phyloP scores from a whole-genome alignment of 495 filamentous ascomycete species.

The Entonaema liquescens region DNA sequence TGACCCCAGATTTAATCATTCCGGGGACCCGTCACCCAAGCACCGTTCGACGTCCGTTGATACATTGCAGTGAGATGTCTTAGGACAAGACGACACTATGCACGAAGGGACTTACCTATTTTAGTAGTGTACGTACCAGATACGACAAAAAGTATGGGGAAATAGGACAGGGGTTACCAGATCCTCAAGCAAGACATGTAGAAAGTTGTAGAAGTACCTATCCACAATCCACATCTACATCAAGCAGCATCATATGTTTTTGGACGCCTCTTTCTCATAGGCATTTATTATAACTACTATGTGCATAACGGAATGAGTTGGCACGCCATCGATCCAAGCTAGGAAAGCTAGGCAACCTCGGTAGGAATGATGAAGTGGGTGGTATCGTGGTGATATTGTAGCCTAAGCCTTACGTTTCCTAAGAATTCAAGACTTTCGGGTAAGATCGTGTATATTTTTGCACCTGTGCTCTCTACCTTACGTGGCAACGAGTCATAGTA shows the following conservation, averaged over 20 bases:
- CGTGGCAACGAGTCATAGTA: slow-evolving; percentile 40
- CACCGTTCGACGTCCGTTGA: slow-evolving; percentile 21
- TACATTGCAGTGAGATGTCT: slow-evolving; percentile 28
- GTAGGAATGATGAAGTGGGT: slow-evolving; percentile 26
- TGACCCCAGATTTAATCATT: slow-evolving; percentile 42
- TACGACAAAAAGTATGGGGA: slow-evolving; percentile 40
- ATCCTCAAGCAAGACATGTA: slow-evolving; percentile 9
- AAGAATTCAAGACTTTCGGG: slow-evolving; percentile 20
- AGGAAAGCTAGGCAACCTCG: slow-evolving; percentile 3
- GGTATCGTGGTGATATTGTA: slow-evolving; percentile 16
- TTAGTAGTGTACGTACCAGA: slow-evolving; percentile 27
- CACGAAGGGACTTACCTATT: slow-evolving; percentile 29
- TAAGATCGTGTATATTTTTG: slow-evolving; percentile 30
- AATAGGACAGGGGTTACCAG: slow-evolving; percentile 16
- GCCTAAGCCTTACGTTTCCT: slow-evolving; percentile 39
- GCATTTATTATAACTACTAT: slow-evolving; percentile 18
- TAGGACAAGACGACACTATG: neutral
- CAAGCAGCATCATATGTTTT: slow-evolving; percentile 5
- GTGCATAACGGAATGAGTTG: slow-evolving; percentile 17
- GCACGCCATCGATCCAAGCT: slow-evolving; percentile 21
- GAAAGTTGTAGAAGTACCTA: slow-evolving; percentile 2
- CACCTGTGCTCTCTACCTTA: slow-evolving; percentile 17
- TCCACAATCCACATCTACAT: too few relatives aligned
- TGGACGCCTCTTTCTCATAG: slow-evolving; percentile 5
- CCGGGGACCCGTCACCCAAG: slow-evolving; percentile 40